These are phyloP conservation scores for Boletellus ananas DNA, from an alignment of 768 basidiomycete genomes.

Conservation along the genomic window DNA sequence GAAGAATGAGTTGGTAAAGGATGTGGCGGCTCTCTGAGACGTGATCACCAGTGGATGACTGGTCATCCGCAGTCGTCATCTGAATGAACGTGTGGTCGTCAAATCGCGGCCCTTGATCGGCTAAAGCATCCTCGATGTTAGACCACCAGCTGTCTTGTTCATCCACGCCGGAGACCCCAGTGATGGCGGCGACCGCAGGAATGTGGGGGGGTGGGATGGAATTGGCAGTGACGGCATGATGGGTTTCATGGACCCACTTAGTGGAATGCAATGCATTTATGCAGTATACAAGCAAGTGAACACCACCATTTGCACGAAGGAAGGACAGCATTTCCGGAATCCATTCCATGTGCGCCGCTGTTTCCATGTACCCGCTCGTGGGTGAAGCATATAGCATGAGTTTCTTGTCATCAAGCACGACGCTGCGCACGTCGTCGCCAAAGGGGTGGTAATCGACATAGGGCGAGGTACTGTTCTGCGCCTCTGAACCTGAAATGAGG, in stretches of 20 bases:
- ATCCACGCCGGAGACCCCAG: conserved; percentile 5
- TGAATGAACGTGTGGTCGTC: conserved; percentile 16
- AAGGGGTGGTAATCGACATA: background rate
- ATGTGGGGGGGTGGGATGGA: background rate
- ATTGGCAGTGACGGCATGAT: conserved; percentile 7
- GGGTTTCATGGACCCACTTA: conserved; percentile 11
- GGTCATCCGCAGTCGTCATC: background rate
- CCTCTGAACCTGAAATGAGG: conserved; percentile 10
- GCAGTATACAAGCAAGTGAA: conserved; percentile 22
- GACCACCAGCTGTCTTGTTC: conserved; percentile 23
- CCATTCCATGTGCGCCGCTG: background rate
- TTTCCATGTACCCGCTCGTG: background rate
- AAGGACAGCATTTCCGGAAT: conserved; percentile 5
- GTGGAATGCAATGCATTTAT: conserved; percentile 11
- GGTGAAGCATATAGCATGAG: conserved; percentile 11
- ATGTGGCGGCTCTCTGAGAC: conserved; percentile 7
- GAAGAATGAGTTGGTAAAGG: conserved; percentile 15
- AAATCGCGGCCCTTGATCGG: conserved; percentile 13
- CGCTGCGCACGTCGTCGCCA: conserved; percentile 3
- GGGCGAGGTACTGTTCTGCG: background rate
- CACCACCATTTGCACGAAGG: conserved; percentile 15
- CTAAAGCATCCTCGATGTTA: background rate
- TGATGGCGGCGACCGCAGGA: conserved; percentile 19
- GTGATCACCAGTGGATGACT: conserved; percentile 2
- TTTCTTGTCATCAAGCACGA: conserved; percentile 15